Evolutionary conservation across 192 early-diverging fungal genomes (phyloP).

Genomic region (Kappamyces sp.): DNA sequence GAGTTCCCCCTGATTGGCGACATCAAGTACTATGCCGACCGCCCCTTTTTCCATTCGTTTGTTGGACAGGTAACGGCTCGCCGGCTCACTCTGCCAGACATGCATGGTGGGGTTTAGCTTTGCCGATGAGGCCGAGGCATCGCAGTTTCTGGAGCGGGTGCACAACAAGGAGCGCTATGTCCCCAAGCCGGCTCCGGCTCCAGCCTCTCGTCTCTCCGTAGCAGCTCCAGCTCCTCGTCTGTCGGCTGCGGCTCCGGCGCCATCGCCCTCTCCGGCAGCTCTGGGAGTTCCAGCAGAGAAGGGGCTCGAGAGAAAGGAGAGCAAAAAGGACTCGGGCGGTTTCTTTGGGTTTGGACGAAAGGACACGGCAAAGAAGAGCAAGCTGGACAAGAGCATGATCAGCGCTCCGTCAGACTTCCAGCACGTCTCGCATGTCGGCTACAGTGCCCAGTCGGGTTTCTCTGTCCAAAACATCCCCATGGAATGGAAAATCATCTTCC

Average conservation of each 20-base stretch:
- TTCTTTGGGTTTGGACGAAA: conserved; percentile 18
- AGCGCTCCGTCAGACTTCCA: conserved; percentile 40
- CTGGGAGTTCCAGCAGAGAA: conserved; percentile 9
- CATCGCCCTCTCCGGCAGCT: conserved; percentile 14
- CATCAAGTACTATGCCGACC: conserved; percentile 37
- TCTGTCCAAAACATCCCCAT: conserved; percentile 44
- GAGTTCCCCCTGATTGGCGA: conserved; percentile 14
- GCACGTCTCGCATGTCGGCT: conserved; percentile 38
- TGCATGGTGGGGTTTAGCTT: conserved; percentile 42
- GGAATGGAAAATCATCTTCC: conserved; percentile 51
- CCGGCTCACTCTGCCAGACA: conserved; percentile 14
- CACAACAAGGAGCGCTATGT: conserved; percentile 7
- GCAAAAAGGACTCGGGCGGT: conserved; percentile 23
- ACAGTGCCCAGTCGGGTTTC: conserved; percentile 40
- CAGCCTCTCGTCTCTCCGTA: neutral
- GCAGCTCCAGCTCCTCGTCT: conserved; percentile 5
- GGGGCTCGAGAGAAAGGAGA: conserved; percentile 15
- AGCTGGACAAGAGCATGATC: conserved; percentile 45
- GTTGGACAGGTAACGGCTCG: conserved; percentile 30
- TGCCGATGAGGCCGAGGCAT: conserved; percentile 45
- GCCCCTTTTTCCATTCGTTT: conserved; percentile 44
- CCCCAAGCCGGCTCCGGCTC: neutral
- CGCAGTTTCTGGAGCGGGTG: conserved; percentile 22
- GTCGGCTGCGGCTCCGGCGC: conserved; percentile 2
- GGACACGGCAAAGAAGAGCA: conserved; percentile 15